Base-by-base conservation (phyloP, 495 filamentous ascomycete genomes). In the Jackrogersella multiformis region DNA sequence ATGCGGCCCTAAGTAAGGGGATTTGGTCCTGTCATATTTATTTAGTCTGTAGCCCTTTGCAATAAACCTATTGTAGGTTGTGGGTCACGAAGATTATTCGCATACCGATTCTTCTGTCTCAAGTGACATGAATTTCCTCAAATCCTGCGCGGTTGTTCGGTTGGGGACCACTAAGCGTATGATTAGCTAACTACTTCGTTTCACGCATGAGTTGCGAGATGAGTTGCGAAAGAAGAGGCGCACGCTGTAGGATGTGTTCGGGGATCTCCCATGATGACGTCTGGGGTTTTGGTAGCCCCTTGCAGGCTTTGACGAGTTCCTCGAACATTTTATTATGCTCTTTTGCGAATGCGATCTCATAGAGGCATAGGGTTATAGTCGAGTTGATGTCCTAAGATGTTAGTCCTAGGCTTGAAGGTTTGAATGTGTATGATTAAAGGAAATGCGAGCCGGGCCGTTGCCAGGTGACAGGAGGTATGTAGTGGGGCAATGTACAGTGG, bases 251-350 rank as follows among this genome's bases (percentile, higher is more conserved):
- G 38, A 69, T 23, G 21, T 53, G 24, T 5, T 69, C 66, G 3
- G 18, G 24, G 0, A 56, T 18, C 8, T 51, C 56, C 34, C 12
- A 56, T 15, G 26, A 7, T 5, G 41, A 21, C 1, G 16, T 34
- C 18, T 32, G 20, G 23, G 35, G 15, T 18, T 21, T 28, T 4
- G 23, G 35, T 23, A 64, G 28, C 36, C 10, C 20, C 13, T 35
- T 56, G 38, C 56, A 69, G 20, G 66, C 56, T 21, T 45, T 16
- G 0, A 69, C 4, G n/a, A 69, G 55, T 21, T 64, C 42, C 0
- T 60, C 56, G 18, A 56, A 61, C 61, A 69, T 69, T 6, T 24
- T 58, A 34, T 2, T 8, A 18, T 15, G 9, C 30, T 30, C 0
- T 32, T 42, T n/a, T 15, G 4, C 9, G 21, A 13, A 5, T 44